Base-by-base conservation (phyloP, 2,329 filamentous ascomycete species). In the Mycosphaerella sp. region DNA sequence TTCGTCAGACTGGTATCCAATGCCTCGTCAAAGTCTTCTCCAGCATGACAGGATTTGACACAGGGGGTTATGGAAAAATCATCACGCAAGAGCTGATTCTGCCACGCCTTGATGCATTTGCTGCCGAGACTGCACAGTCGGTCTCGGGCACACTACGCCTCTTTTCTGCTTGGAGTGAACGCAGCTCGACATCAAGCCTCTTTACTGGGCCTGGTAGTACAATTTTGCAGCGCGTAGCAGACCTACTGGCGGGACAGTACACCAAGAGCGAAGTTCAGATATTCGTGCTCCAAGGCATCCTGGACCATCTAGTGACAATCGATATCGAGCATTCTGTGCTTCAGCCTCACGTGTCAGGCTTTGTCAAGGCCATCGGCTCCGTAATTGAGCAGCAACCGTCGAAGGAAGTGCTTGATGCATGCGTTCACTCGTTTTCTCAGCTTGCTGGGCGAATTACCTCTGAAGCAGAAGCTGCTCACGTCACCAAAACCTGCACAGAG, bases 201-300 rank as follows among this genome's bases (percentile, higher is more conserved):
- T 75, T 98, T 6, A 79, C 85, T 10, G 68, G 78, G 6, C 79
- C 83, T 52, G 79, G 83, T 44, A 60, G 67, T 5, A 58, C 66
- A 13, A 74, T 91, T n/a, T 66, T 97, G 27, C 75, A 75, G 13
- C 83, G 84, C 59, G 71, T 95, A 13, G 80, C 89, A 36, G 82
- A 87, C 57, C 86, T 85, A 60, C 72, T 98, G 21, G 76, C 77
- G 4, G 76, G 86, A 5, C 76, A 80, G 41, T 91, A 86, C 48
- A 82, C 87, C 0, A 93, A 93, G 67, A 87, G 91, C 55, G 85
- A 89, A 50, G 90, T 98, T 50, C 93, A 90, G 64, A 71, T 86
- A 0, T 95, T 88, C 65, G 81, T 90, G 1, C 74, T 98, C 27
- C 78, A 80, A 52, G 72, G 82, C 9, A 84, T 97, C 37, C 68